A percentile compares a stretch with the other conserved stretches of the same genome.
phyloP scores from a whole-genome alignment of 2,329 filamentous ascomycete species.

The Saccharata proteae region DNA sequence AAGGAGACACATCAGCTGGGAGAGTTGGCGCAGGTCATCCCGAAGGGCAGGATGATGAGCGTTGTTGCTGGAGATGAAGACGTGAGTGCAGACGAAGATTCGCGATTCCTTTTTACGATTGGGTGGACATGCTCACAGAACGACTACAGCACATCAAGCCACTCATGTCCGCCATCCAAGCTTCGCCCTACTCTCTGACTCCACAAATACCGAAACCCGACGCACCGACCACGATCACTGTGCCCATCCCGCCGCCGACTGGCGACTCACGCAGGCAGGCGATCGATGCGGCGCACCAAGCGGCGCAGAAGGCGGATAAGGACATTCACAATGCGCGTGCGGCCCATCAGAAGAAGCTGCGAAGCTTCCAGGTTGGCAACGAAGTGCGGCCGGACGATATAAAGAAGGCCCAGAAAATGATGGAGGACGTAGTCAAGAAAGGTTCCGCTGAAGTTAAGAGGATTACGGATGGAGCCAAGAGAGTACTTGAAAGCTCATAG shows the following conservation, averaged over 20 bases:
- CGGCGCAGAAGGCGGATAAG: constrained; percentile 30
- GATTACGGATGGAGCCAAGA: constrained; percentile 36
- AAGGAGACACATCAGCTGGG: constrained; percentile 38
- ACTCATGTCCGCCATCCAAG: constrained; percentile 40
- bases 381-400: constrained; percentile 36
- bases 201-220: constrained; percentile 38
- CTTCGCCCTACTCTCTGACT: constrained; percentile 36
- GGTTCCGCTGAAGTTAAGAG: constrained; percentile 36
- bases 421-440: constrained; percentile 41
- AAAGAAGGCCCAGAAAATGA: constrained; percentile 34
- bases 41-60: constrained; percentile 49
- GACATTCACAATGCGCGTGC: constrained; percentile 31
- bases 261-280: constrained; percentile 39
- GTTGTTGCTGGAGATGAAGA: constrained; percentile 54
- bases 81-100: constrained; percentile 29
- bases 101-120: background rate
- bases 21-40: constrained; percentile 55
- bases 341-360: constrained; percentile 37
- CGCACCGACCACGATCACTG: constrained; percentile 39
- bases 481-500: constrained; percentile 28
- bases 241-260: constrained; percentile 46
- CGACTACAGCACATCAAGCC: constrained; percentile 45
- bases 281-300: constrained; percentile 27
- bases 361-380: constrained; percentile 30
- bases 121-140: constrained; percentile 3